Evolutionary conservation across 1,139 yeast species (phyloP).

Genomic region (Candida sp.): DNA sequence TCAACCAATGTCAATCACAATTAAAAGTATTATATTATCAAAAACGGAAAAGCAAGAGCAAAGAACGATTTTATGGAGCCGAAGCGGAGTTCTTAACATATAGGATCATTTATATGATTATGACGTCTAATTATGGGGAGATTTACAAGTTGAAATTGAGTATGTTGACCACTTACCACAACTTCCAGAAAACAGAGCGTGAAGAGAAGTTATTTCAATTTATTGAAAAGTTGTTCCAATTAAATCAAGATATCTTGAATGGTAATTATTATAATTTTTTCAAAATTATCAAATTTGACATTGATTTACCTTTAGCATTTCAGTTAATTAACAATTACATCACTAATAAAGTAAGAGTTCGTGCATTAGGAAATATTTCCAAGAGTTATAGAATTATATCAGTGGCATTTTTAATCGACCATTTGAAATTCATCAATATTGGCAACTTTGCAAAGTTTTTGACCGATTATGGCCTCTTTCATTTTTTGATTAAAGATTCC

Average conservation of each 20-base stretch:
- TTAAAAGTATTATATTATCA: slow-evolving; percentile 56
- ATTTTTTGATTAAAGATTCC: slow-evolving; percentile 28
- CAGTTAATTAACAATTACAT: slow-evolving; percentile 37
- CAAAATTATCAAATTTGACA: slow-evolving; percentile 25
- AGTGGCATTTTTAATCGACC: slow-evolving; percentile 33
- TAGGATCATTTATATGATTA: slow-evolving; percentile 70
- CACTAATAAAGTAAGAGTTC: slow-evolving; percentile 55
- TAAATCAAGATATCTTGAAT: slow-evolving; percentile 19
- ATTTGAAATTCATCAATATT: slow-evolving; percentile 41
- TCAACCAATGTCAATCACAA: slow-evolving; percentile 91
- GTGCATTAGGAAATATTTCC: slow-evolving; percentile 57
- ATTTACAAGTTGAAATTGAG: slow-evolving; percentile 33
- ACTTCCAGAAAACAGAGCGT: slow-evolving; percentile 17
- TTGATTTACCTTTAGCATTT: slow-evolving; percentile 19
- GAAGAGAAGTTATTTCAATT: slow-evolving; percentile 16
- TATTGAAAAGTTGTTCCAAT: slow-evolving; percentile 20
- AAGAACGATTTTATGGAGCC: slow-evolving; percentile 13
- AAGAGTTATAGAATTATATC: slow-evolving; percentile 57
- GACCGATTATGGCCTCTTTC: slow-evolving; percentile 31
- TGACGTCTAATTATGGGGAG: slow-evolving; percentile 66
- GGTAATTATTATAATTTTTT: slow-evolving; percentile 57
- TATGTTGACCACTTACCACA: slow-evolving; percentile 8
- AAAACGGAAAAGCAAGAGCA: slow-evolving; percentile 11
- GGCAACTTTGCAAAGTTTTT: slow-evolving; percentile 32
- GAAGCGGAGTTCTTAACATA: slow-evolving; percentile 70